Evolutionary conservation across 495 filamentous ascomycete species (phyloP).

Genomic region (Saxophila tyrrhenica): DNA sequence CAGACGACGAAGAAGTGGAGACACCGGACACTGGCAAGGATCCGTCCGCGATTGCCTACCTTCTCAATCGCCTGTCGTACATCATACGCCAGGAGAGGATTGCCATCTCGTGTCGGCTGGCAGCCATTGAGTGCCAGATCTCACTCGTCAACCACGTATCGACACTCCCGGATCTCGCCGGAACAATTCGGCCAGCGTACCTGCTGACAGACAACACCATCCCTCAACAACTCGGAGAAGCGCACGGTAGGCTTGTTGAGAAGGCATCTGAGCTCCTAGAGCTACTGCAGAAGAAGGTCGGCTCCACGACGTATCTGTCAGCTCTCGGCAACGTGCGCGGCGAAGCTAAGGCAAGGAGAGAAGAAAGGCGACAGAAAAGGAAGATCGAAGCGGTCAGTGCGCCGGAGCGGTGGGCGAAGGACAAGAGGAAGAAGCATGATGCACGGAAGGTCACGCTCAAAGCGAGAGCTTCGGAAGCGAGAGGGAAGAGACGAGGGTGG

Average conservation of each 20-base stretch:
- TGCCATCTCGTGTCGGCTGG: constrained; percentile 50
- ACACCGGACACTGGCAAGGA: constrained; percentile 17
- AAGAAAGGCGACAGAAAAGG: constrained; percentile 65
- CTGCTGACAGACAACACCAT: constrained; percentile 74
- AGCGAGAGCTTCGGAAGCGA: constrained; percentile 58
- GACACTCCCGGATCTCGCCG: constrained; percentile 40
- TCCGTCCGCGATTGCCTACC: constrained; percentile 49
- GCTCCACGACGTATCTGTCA: constrained; percentile 63
- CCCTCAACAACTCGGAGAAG: constrained; percentile 50
- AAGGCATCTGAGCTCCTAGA: constrained; percentile 64
- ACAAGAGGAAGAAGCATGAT: constrained; percentile 78
- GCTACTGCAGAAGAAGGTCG: constrained; percentile 67
- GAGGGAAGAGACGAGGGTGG: constrained; percentile 59
- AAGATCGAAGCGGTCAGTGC: constrained; percentile 72
- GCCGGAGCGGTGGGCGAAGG: constrained; percentile 59
- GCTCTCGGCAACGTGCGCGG: constrained; percentile 57
- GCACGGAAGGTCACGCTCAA: constrained; percentile 74
- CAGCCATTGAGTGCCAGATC: constrained; percentile 60
- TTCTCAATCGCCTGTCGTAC: constrained; percentile 62
- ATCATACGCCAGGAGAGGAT: constrained; percentile 71
- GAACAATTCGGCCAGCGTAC: constrained; percentile 67
- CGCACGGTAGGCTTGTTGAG: constrained; percentile 53
- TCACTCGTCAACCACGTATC: constrained; percentile 48
- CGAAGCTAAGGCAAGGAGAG: constrained; percentile 54
- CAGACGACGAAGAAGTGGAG: constrained; percentile 24